These are phyloP conservation scores for Coffea humblotiana DNA, from an alignment of 305 asterid genomes.

Conservation along the genomic window DNA sequence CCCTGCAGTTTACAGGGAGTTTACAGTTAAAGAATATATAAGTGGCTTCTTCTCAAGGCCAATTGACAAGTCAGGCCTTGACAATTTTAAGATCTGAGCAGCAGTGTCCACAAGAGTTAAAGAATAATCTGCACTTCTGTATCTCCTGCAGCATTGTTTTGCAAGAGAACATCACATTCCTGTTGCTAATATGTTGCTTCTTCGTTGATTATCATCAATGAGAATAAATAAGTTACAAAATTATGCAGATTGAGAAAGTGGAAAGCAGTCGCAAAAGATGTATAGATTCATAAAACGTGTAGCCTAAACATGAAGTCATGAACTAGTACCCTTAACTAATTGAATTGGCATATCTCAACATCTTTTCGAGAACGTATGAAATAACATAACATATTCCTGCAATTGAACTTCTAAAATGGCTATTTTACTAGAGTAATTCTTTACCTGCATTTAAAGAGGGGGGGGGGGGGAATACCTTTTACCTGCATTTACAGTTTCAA, in stretches of 20 bases:
- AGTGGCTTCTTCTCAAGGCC: constrained; percentile 11
- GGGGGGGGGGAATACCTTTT: no score
- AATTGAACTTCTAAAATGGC: no score
- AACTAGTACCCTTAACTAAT: no score
- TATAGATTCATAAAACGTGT: background rate
- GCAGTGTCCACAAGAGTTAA: background rate
- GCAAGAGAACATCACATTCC: background rate
- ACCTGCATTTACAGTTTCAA: no score
- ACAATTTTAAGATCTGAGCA: constrained; percentile 14
- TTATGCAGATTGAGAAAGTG: no score
- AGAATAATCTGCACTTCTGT: background rate
- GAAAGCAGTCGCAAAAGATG: no score
- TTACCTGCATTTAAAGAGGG: no score
- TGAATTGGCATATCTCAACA: no score
- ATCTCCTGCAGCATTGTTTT: background rate
- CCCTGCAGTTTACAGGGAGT: constrained; percentile 34
- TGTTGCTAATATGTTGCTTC: background rate
- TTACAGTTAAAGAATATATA: constrained; percentile 38
- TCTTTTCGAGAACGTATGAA: no score
- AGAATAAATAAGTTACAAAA: background rate
- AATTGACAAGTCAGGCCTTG: constrained; percentile 11
- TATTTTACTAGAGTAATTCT: no score
- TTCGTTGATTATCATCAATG: background rate
- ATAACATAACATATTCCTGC: no score
- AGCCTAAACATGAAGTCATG: background rate